Evolutionary conservation across 2,329 filamentous ascomycete genomes (phyloP).

Genomic region (Leptodontidium sp.): DNA sequence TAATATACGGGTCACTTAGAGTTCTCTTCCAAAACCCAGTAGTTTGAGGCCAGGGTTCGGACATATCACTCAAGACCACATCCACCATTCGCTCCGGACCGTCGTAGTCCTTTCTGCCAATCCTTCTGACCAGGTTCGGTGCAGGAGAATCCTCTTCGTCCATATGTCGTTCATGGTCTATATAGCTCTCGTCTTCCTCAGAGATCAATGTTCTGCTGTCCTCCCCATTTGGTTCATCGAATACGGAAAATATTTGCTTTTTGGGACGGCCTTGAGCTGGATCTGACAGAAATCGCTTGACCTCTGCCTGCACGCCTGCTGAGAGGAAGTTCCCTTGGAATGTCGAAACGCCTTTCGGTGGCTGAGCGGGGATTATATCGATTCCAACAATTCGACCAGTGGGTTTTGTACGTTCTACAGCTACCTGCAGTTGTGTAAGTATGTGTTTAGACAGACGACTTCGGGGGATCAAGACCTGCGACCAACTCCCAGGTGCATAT

Average conservation of each 20-base stretch:
- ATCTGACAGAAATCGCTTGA: slow-evolving; percentile 77
- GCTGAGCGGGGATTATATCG: slow-evolving; percentile 91
- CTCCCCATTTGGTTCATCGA: slow-evolving; percentile 2
- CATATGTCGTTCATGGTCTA: slow-evolving; percentile 68
- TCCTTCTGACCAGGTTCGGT: slow-evolving; percentile 45
- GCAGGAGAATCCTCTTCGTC: slow-evolving; percentile 37
- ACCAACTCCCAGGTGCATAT: slow-evolving; percentile 80
- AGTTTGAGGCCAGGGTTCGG: slow-evolving; percentile 89
- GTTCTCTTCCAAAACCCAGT: slow-evolving; percentile 83
- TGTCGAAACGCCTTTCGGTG: slow-evolving; percentile 88
- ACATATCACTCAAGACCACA: slow-evolving; percentile 99
- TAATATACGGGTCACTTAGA: slow-evolving; percentile 93
- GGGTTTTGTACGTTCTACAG: slow-evolving; percentile 78
- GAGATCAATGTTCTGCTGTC: slow-evolving; percentile 28
- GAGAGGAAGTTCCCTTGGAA: slow-evolving; percentile 95
- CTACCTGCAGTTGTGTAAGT: slow-evolving; percentile 66
- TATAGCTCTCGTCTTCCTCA: slow-evolving; percentile 62
- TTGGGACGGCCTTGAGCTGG: slow-evolving; percentile 64
- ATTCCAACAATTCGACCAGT: slow-evolving; percentile 86
- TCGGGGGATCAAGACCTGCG: slow-evolving; percentile 59
- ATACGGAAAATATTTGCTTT: slow-evolving; percentile 31
- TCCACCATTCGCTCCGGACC: slow-evolving; percentile 73
- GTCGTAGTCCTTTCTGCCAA: slow-evolving; percentile 48
- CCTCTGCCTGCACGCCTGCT: slow-evolving; percentile 74
- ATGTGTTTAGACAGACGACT: not conserved